A percentile compares a stretch with the other conserved stretches of the same genome.
phyloP scores from a whole-genome alignment of 257 asterid genomes.

The Penstemon barbatus region DNA sequence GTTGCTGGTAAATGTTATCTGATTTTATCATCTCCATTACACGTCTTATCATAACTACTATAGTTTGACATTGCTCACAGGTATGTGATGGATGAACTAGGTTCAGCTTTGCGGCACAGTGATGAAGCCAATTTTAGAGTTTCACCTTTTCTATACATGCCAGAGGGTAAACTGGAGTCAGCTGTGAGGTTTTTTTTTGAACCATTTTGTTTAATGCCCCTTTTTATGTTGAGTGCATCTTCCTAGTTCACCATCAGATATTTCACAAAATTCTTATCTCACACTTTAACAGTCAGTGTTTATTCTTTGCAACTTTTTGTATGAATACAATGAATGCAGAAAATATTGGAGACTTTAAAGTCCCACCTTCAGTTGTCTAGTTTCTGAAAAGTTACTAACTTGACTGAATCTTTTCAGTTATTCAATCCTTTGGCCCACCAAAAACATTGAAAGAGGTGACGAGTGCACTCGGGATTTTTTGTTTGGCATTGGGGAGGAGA shows the following conservation, averaged over 20 bases:
- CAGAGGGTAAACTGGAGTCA: conserved; percentile 85
- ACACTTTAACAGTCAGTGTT: neutral
- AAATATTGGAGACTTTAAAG: neutral
- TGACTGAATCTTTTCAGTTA: conserved; percentile 50
- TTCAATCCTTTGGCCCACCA: conserved; percentile 86
- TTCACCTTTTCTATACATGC: conserved; percentile 96
- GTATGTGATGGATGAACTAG: conserved; percentile 99
- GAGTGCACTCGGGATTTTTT: conserved; percentile 92
- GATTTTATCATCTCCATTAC: conserved; percentile 9
- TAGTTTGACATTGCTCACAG: conserved; percentile 41
- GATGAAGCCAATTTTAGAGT: conserved; percentile 87
- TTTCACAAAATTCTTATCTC: neutral
- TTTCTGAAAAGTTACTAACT: conserved; percentile 27
- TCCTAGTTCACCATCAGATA: conserved; percentile 10
- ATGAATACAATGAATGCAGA: conserved; percentile 4
- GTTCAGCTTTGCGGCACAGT: conserved; percentile 94
- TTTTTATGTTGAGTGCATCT: conserved; percentile 16
- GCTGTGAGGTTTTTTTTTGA: conserved; percentile 71
- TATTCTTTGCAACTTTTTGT: conserved; percentile 13
- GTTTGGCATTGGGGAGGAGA: conserved; percentile 85
- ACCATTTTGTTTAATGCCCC: conserved; percentile 27
- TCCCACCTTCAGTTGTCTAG: conserved; percentile 18
- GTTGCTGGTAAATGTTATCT: neutral
- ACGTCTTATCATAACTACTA: conserved; percentile 9
- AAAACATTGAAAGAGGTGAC: conserved; percentile 55